Evolutionary conservation across 2,329 filamentous ascomycete species (phyloP).

Genomic region (Cercospora zeina): DNA sequence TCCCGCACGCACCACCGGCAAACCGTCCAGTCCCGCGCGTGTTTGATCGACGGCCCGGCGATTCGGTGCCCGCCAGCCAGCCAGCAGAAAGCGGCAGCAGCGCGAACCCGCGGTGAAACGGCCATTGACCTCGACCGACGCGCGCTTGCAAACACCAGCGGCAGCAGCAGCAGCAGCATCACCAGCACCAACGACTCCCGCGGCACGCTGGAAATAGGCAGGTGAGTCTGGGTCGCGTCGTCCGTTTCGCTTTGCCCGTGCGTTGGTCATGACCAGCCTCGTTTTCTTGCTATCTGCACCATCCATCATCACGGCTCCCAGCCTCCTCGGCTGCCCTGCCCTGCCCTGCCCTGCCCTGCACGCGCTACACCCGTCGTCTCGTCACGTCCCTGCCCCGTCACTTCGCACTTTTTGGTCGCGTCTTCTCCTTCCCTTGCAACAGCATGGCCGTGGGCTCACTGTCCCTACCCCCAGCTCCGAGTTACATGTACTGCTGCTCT

Average conservation of each 20-base stretch:
- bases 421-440: not conserved
- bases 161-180: not conserved
- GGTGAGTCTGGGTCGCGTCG: constrained; percentile 2
- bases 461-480: constrained; percentile 11
- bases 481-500: constrained; percentile 1
- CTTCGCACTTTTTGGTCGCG: constrained; percentile 4
- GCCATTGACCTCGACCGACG: not conserved
- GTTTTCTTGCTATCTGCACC: not conserved
- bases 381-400: constrained; percentile 1
- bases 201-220: not conserved
- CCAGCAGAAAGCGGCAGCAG: not conserved
- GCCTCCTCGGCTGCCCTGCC: not conserved
- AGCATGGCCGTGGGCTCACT: constrained; percentile 18
- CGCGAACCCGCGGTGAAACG: not conserved
- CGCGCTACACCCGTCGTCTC: constrained; percentile 6
- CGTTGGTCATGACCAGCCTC: constrained; percentile 16
- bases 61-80: not conserved
- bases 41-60: constrained; percentile 10
- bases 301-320: constrained; percentile 4
- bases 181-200: not conserved
- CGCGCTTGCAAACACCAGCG: not conserved
- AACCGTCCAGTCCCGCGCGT: not conserved
- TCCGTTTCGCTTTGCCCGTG: constrained; percentile 13
- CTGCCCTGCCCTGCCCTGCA: not conserved
- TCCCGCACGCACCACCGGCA: not conserved